These are phyloP conservation scores for Fraxinus quadrangulata DNA, from an alignment of 257 asterid genomes.

Conservation along the genomic window DNA sequence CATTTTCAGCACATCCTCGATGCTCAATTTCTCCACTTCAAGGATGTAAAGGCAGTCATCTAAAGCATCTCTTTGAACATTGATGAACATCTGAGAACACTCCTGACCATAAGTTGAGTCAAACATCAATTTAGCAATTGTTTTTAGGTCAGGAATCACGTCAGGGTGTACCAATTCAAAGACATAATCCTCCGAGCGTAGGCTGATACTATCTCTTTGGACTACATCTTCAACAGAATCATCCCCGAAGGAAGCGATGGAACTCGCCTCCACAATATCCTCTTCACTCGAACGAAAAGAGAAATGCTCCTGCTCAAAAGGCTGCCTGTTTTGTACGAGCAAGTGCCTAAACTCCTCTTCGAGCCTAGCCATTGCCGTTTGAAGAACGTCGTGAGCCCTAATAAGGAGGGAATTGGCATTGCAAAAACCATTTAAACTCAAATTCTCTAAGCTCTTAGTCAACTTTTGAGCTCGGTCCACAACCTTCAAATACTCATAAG, in stretches of 20 bases:
- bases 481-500: constrained; percentile 59
- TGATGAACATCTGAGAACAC: constrained; percentile 74
- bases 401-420: constrained; percentile 47
- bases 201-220: constrained; percentile 69
- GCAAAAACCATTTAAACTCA: constrained; percentile 28
- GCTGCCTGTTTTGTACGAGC: constrained; percentile 76
- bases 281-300: constrained; percentile 90
- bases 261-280: constrained; percentile 59
- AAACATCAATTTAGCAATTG: constrained; percentile 73
- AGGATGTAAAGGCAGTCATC: constrained; percentile 84
- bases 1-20: constrained; percentile 86
- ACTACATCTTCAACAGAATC: constrained; percentile 69
- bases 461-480: constrained; percentile 68
- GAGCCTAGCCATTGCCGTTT: constrained; percentile 82
- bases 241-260: constrained; percentile 77
- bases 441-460: constrained; percentile 56
- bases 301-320: constrained; percentile 82
- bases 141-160: constrained; percentile 59
- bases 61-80: constrained; percentile 74
- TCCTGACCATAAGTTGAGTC: constrained; percentile 77
- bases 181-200: constrained; percentile 62
- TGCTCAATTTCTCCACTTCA: constrained; percentile 78
- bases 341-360: constrained; percentile 86
- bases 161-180: constrained; percentile 68
- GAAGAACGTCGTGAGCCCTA: constrained; percentile 69